Evolutionary conservation across 306 rosid genomes (phyloP).

Genomic region (Cicer bijugum): DNA sequence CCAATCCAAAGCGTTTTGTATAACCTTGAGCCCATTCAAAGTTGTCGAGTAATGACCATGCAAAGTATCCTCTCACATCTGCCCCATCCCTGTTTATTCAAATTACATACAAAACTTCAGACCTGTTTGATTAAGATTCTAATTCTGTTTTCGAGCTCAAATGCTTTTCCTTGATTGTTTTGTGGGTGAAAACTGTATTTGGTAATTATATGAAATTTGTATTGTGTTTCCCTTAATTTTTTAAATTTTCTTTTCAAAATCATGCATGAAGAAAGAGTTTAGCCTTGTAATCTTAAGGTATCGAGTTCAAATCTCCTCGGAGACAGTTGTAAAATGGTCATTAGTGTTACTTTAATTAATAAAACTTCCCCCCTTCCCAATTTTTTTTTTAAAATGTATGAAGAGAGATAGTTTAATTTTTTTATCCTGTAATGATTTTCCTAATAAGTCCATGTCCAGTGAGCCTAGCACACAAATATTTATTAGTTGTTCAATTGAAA

Average conservation of each 20-base stretch:
- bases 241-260: not conserved
- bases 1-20: slow-evolving; percentile 89
- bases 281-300: no score
- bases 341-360: no score
- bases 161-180: not conserved
- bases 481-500: not conserved
- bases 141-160: slow-evolving; percentile 20
- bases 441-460: not conserved
- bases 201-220: slow-evolving; percentile 1
- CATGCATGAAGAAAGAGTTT: not conserved
- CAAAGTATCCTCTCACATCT: slow-evolving; percentile 89
- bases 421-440: not conserved
- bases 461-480: not conserved
- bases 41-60: slow-evolving; percentile 93
- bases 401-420: not conserved
- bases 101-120: slow-evolving; percentile 12
- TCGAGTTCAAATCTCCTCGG: no score
- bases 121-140: slow-evolving; percentile 8
- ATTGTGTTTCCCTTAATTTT: not conserved
- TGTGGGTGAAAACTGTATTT: not conserved
- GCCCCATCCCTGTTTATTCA: slow-evolving; percentile 76
- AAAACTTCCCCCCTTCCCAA: no score
- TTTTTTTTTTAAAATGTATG: not conserved
- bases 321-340: no score
- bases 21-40: slow-evolving; percentile 97